Percentiles rank a stretch among this genome's conserved stretches.
Evolutionary conservation across 1,139 yeast genomes (phyloP).

Genomic region (Suhomyces yuchorum): DNA sequence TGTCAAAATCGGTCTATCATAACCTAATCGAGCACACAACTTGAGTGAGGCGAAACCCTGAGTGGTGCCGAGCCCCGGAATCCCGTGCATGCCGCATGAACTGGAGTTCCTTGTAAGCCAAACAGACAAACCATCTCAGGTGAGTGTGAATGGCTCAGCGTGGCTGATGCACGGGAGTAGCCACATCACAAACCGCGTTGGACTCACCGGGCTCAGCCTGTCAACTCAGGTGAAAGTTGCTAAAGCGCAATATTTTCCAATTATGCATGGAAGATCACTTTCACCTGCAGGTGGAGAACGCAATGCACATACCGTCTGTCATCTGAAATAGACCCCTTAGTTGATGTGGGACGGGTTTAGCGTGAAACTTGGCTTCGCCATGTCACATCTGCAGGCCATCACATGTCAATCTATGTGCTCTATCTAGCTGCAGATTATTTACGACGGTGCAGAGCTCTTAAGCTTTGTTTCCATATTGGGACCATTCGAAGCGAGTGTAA

Average conservation of each 20-base stretch:
- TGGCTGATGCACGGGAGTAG: no score
- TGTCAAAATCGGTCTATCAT: not conserved
- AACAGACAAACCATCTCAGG: not conserved
- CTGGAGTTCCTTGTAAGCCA: not conserved
- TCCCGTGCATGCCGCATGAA: not conserved
- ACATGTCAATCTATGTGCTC: not conserved
- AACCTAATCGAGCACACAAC: not conserved
- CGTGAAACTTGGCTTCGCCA: not conserved
- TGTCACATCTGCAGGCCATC: not conserved
- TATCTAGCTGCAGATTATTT: not conserved
- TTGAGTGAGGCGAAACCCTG: not conserved
- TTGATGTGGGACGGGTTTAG: not conserved
- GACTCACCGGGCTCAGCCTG: no score
- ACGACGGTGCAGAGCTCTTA: not conserved
- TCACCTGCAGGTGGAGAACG: not conserved
- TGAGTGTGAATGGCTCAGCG: no score
- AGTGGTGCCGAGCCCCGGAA: not conserved
- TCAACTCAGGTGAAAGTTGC: not conserved
- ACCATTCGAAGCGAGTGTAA: not conserved
- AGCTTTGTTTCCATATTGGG: not conserved
- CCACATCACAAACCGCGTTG: no score
- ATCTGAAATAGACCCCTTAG: not conserved
- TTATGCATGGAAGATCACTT: no score
- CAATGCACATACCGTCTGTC: not conserved
- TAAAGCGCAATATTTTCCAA: not conserved